Percentiles rank a stretch among this genome's conserved stretches.
Conservation (phyloP, 2,329 filamentous ascomycete genomes). For the Phoma herbarum region DNA sequence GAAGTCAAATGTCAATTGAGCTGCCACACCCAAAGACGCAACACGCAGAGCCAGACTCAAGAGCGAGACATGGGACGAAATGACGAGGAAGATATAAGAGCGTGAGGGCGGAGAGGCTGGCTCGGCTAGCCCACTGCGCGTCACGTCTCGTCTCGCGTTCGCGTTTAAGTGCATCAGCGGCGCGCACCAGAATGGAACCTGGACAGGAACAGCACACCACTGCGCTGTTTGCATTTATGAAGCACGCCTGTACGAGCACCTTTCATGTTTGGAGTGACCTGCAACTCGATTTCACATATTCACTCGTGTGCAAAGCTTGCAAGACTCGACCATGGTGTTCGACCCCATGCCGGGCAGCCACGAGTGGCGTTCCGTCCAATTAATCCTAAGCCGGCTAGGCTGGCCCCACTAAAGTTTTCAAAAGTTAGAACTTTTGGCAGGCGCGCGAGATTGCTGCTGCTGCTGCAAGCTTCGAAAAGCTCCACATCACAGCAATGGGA, state of each 20-base stretch:
- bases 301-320: background rate
- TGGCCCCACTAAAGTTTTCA: slow-evolving; percentile 34
- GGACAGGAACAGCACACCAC: background rate
- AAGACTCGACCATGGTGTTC: background rate
- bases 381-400: background rate
- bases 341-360: background rate
- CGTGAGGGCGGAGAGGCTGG: slow-evolving; percentile 28
- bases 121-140: slow-evolving; percentile 24
- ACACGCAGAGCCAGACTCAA: slow-evolving; percentile 6
- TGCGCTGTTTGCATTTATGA: background rate
- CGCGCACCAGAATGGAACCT: background rate
- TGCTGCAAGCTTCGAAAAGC: slow-evolving; percentile 20
- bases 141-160: slow-evolving; percentile 22
- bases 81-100: slow-evolving; percentile 21
- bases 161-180: slow-evolving; percentile 31
- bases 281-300: background rate
- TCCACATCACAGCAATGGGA: slow-evolving; percentile 49
- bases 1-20: background rate
- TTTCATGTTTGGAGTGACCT: no score
- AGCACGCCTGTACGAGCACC: background rate
- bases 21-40: slow-evolving; percentile 8
- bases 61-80: slow-evolving; percentile 18
- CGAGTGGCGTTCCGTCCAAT: background rate
- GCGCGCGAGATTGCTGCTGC: slow-evolving; percentile 24
- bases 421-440: slow-evolving; percentile 29